These are phyloP conservation scores for Alisma plantagoaquatica DNA, from an alignment of 106 monocot genomes.

Conservation along the genomic window DNA sequence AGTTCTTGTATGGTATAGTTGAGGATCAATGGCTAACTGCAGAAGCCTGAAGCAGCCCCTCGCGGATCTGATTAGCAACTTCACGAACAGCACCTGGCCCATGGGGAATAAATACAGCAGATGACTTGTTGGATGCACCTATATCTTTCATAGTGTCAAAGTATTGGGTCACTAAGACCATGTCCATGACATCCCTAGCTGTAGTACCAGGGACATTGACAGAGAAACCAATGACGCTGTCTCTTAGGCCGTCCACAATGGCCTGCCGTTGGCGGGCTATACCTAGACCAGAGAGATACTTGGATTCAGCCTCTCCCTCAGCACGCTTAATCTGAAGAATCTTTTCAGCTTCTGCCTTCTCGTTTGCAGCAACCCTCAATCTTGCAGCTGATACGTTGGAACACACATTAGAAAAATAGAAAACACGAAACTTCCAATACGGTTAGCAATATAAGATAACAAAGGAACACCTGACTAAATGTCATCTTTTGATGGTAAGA, in stretches of 20 bases:
- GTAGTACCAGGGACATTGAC: slow-evolving; percentile 64
- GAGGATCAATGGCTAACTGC: too few relatives aligned
- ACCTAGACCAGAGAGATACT: slow-evolving; percentile 73
- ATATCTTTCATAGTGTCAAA: slow-evolving; percentile 95
- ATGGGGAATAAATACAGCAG: slow-evolving; percentile 75
- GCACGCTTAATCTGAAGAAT: slow-evolving; percentile 81
- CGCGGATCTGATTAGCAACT: slow-evolving; percentile 51
- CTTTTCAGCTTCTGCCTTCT: slow-evolving; percentile 87
- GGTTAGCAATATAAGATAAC: too few relatives aligned
- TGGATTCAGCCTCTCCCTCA: slow-evolving; percentile 89
- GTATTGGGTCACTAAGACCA: slow-evolving; percentile 87
- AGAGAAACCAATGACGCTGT: slow-evolving; percentile 74
- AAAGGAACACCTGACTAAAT: too few relatives aligned
- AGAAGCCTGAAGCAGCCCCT: slow-evolving; percentile 59
- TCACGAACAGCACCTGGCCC: slow-evolving; percentile 73
- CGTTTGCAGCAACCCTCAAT: slow-evolving; percentile 72
- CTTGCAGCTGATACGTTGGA: slow-evolving; percentile 42
- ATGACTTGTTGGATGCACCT: slow-evolving; percentile 53
- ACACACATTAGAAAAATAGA: too few relatives aligned
- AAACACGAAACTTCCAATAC: too few relatives aligned
- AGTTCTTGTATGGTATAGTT: too few relatives aligned
- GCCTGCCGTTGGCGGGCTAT: slow-evolving; percentile 87
- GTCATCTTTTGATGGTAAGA: too few relatives aligned
- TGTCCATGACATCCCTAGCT: slow-evolving; percentile 86
- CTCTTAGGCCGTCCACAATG: slow-evolving; percentile 80